Percentiles rank a stretch among this genome's conserved stretches.
Evolutionary conservation across 2,329 filamentous ascomycete species (phyloP).

Genomic region (Curvularia lunata): DNA sequence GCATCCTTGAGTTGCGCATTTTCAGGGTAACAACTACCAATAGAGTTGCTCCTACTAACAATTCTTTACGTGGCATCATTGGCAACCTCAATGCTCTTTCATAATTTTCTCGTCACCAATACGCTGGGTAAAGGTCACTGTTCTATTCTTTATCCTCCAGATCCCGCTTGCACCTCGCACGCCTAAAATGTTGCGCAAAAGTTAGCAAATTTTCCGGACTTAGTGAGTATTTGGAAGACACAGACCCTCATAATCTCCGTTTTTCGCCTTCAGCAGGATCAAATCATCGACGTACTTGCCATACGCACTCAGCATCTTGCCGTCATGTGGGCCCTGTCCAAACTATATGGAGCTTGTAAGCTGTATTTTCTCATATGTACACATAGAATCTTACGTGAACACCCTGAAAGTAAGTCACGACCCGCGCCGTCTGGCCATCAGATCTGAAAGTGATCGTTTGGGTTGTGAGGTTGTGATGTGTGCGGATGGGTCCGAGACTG

Average conservation of each 20-base stretch:
- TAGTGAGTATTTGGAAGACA: background rate
- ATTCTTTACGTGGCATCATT: background rate
- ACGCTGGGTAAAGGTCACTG: conserved; percentile 48
- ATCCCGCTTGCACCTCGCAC: conserved; percentile 48
- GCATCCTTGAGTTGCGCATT: background rate
- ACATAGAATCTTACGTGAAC: conserved; percentile 34
- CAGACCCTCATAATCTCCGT: conserved; percentile 32
- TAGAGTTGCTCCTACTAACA: background rate
- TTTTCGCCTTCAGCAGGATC: conserved; percentile 31
- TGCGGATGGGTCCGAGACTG: conserved; percentile 50
- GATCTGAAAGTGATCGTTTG: conserved; percentile 47
- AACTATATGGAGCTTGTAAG: conserved; percentile 27
- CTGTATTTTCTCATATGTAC: background rate
- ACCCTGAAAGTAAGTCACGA: conserved; percentile 52
- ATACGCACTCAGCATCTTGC: conserved; percentile 51
- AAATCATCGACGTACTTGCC: conserved; percentile 52
- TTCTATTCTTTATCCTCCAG: conserved; percentile 50
- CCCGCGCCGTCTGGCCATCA: conserved; percentile 41
- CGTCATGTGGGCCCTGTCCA: conserved; percentile 52
- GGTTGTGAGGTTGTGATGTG: conserved; percentile 54
- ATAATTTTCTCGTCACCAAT: conserved; percentile 47
- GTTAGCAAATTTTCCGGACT: background rate
- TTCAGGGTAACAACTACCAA: background rate
- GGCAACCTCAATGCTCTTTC: conserved; percentile 33
- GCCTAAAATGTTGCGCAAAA: background rate